These are phyloP conservation scores for Poa pratensis DNA, from an alignment of 176 grass and related monocot genomes.

Conservation along the genomic window DNA sequence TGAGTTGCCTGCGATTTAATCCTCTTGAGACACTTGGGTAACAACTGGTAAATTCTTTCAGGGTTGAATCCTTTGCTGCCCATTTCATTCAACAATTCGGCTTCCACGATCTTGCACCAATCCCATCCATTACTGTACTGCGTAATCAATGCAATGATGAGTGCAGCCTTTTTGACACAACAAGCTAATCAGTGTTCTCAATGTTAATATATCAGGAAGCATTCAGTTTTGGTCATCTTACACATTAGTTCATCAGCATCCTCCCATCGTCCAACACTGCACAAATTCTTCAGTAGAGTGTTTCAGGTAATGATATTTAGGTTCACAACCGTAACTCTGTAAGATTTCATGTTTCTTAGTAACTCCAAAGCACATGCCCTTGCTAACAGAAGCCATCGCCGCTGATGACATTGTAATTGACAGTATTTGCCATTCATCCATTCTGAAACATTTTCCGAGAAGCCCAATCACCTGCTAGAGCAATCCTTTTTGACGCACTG, in stretches of 20 bases:
- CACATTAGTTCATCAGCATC: conserved; percentile 38
- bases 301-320: not conserved
- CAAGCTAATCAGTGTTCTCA: conserved; percentile 52
- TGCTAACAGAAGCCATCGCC: conserved; percentile 55
- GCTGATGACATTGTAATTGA: conserved; percentile 44
- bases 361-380: conserved; percentile 54
- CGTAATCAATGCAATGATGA: conserved; percentile 50
- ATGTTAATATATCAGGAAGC: conserved; percentile 49
- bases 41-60: conserved; percentile 49
- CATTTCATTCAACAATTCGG: conserved; percentile 69
- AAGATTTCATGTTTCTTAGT: too few species aligned
- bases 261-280: not conserved
- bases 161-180: conserved; percentile 52
- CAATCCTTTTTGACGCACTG: not conserved
- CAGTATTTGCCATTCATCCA: conserved; percentile 45
- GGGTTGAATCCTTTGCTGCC: conserved; percentile 52
- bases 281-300: too few species aligned
- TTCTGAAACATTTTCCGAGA: conserved; percentile 58
- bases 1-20: conserved; percentile 47
- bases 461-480: conserved; percentile 34
- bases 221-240: conserved; percentile 31
- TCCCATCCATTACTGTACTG: conserved; percentile 47
- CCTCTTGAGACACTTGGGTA: conserved; percentile 49
- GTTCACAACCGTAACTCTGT: conserved; percentile 49
- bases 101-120: conserved; percentile 31